Evolutionary conservation across 2,329 filamentous ascomycete species (phyloP).

Genomic region (Acrocalymma vagum): DNA sequence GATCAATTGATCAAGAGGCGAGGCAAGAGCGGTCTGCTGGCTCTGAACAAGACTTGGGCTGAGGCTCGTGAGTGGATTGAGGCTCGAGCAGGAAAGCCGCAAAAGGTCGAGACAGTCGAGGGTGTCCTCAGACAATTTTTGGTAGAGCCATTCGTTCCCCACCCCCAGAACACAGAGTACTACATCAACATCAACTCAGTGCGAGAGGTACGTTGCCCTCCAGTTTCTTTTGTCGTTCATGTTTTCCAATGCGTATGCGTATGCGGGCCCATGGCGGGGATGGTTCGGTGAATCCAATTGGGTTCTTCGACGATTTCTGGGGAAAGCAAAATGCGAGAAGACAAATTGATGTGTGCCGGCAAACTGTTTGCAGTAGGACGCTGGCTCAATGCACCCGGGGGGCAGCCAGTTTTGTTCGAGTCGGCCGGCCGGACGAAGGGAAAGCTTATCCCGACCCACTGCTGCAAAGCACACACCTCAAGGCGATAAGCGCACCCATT

Average conservation of each 20-base stretch:
- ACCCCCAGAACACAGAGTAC: conserved; percentile 95
- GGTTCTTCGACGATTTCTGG: too few relatives aligned
- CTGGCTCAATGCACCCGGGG: conserved; percentile 31
- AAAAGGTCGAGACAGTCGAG: conserved; percentile 90
- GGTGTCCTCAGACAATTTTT: conserved; percentile 94
- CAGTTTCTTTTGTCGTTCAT: conserved; percentile 19
- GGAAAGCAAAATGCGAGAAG: conserved; percentile 3
- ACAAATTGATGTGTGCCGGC: too few relatives aligned
- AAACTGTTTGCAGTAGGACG: conserved; percentile 22
- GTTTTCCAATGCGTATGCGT: conserved; percentile 12
- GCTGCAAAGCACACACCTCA: conserved; percentile 40
- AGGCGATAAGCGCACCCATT: conserved; percentile 38
- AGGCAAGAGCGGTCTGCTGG: conserved; percentile 97
- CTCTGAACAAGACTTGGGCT: conserved; percentile 95
- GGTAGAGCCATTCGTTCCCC: conserved; percentile 97
- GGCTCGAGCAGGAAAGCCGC: conserved; percentile 87
- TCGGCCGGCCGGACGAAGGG: conserved; percentile 50
- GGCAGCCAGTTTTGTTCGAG: conserved; percentile 44
- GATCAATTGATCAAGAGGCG: conserved; percentile 99
- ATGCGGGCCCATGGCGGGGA: too few relatives aligned
- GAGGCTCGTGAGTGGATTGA: conserved; percentile 95
- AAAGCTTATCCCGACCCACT: conserved; percentile 47
- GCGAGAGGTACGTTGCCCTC: conserved; percentile 82
- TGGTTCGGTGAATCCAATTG: too few relatives aligned
- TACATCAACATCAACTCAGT: conserved; percentile 99